These are phyloP conservation scores for Candida frijolesensis DNA, from an alignment of 1,139 yeast genomes.

Conservation along the genomic window DNA sequence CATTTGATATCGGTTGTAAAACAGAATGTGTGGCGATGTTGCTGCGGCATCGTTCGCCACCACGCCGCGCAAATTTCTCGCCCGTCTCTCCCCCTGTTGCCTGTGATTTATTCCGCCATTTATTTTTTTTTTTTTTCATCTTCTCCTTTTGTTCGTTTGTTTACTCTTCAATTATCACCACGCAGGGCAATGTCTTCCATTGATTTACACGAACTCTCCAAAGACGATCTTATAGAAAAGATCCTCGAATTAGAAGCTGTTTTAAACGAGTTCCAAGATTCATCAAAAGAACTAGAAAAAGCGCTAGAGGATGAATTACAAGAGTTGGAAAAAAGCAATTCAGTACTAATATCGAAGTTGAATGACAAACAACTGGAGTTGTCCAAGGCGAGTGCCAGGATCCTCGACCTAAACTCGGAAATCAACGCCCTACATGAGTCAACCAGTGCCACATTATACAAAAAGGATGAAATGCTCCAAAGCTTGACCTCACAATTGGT, in stretches of 20 bases:
- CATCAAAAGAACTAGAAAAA: constrained; percentile 45
- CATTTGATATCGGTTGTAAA: not conserved
- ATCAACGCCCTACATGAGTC: constrained; percentile 25
- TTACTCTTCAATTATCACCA: not conserved
- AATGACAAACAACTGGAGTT: constrained; percentile 8
- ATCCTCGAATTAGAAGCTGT: constrained; percentile 41
- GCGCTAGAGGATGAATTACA: constrained; percentile 48
- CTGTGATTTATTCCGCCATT: not conserved
- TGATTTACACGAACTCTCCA: constrained; percentile 18
- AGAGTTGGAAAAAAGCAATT: constrained; percentile 30
- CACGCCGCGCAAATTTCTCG: too few species aligned
- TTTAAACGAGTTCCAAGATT: constrained; percentile 43
- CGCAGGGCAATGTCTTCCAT: constrained; percentile 7
- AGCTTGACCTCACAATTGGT: constrained; percentile 36
- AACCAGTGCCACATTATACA: constrained; percentile 18
- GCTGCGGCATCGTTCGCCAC: too few species aligned
- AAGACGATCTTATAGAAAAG: constrained; percentile 31
- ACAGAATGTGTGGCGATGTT: too few species aligned
- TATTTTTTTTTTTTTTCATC: not conserved
- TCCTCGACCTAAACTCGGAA: constrained; percentile 23
- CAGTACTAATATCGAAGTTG: constrained; percentile 14
- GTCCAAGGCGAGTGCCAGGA: constrained; percentile 17
- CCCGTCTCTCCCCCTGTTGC: too few species aligned
- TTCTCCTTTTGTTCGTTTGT: constrained; percentile 1
- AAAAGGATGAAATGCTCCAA: constrained; percentile 24